Conservation (phyloP, 192 early-diverging fungal species). For the Gonapodya prolifera region DNA sequence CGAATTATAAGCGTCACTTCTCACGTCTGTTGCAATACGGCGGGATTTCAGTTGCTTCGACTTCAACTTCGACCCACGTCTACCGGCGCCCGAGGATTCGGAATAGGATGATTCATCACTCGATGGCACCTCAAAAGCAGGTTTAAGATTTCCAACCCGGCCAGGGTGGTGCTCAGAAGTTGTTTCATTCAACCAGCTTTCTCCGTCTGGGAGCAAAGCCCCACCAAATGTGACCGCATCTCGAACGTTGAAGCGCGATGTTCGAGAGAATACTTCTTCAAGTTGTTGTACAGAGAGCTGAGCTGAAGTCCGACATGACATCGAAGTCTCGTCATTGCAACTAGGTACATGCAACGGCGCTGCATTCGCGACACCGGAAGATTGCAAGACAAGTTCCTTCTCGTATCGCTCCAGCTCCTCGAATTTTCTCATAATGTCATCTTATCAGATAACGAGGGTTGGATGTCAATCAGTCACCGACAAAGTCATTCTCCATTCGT, state of each 20-base stretch:
- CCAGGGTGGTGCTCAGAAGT: neutral
- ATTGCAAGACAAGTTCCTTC: conserved; percentile 47
- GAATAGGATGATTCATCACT: no score
- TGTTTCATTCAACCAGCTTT: neutral
- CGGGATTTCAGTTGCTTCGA: no score
- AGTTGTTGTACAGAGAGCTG: conserved; percentile 45
- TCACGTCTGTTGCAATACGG: no score
- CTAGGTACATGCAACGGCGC: neutral
- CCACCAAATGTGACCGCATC: conserved; percentile 27
- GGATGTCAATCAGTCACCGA: neutral
- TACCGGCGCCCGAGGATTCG: no score
- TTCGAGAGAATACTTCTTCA: conserved; percentile 82
- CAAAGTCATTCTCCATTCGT: neutral
- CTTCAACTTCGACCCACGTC: no score
- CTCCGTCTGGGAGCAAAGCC: neutral
- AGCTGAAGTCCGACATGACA: no score
- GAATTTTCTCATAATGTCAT: conserved; percentile 97
- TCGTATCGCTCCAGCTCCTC: conserved; percentile 85
- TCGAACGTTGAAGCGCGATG: conserved; percentile 72
- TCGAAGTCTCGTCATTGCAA: neutral
- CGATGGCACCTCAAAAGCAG: no score
- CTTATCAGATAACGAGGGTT: conserved; percentile 19
- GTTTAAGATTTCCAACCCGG: no score
- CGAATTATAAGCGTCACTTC: no score
- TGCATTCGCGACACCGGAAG: neutral